Evolutionary conservation across 192 early-diverging fungal genomes (phyloP), one percentile per base, ranked within the genome.

Genomic region (Rhizophagus sp.): DNA sequence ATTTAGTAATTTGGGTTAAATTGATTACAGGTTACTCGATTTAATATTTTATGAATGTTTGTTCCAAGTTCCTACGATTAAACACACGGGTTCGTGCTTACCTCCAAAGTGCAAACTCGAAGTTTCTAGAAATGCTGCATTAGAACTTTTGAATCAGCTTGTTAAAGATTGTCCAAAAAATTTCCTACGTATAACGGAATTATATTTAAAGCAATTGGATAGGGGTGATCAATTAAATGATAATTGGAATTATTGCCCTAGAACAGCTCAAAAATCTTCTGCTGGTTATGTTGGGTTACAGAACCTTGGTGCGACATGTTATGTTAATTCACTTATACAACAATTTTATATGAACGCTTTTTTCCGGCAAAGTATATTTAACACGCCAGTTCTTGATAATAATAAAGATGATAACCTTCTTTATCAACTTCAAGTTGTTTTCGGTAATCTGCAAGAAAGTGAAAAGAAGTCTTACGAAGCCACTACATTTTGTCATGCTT

Each of bases 271-370:
- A 76, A 85, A 75, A 67, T 81, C 87, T 5, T 68, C 61, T 2
- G 85, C 83, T 49, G 86, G 82, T 34, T 87, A 83, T 34, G 91
- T 88, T 4, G 91, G 91, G 24, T 84, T 92, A 57, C 76, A 83
- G 76, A 92, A 92, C 64, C 66, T 88, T n/a, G 91, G 91, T 13
- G 90, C 91, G 15, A 92, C 90, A 22, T 92, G 91, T 79, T 92
- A 92, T 80, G 87, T 90, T 34, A 90, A 90, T 81, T 87, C 90
- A 0, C 81, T 87, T 33, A 57, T 90, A 65, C 91, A 92, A 72
- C 91, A 92, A 84, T 85, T 92, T 50, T 92, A 83, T 57, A 90
- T 90, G 87, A 87, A 85, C 69, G 81, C 82, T 67, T 82, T 68
- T 15, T 90, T 90, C 75, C 79, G 89, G 30, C 24, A 73, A 22